Base-by-base conservation (phyloP, 2,329 filamentous ascomycete genomes). In the Neopestalotiopsis clavispora region DNA sequence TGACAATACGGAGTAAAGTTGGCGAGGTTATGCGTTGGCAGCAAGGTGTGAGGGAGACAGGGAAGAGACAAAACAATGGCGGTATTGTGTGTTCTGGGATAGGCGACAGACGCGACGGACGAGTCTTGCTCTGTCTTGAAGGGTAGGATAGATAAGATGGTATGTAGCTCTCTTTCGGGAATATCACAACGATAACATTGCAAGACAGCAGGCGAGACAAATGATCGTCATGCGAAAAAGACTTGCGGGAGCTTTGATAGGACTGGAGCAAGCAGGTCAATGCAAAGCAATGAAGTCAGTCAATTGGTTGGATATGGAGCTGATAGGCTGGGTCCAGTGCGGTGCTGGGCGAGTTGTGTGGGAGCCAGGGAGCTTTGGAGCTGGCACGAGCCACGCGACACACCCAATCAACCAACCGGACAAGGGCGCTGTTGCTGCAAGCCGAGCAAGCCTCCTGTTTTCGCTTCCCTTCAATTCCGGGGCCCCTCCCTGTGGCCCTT, bases 151-250 rank as follows among this genome's bases (percentile, higher is more conserved):
- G 23, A n/a, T 20, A 28, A 28, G 23, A 28, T 52, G 20, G 9
- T 17, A 52, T n/a, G 6, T 52, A 17, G 45, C 17, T 9, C 45
- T 52, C 45, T 38, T 38, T 38, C 34, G 34, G 34, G 34, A 38
- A 38, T 38, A 7, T 38, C 34, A 38, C 34, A 7, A 60, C 23
- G 57, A 14, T 12, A 17, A 60, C 28, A 60, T 28, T 30, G 57
- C 57, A 60, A 60, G 57, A 52, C 45, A 52, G n/a, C 57, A 60
- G 57, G 57, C 57, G 57, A 60, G 57, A 60, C 57, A 60, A 28
- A n/a, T 57, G 28, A 60, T 30, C 57, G 57, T 34, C 32, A 30
- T 60, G 20, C 14, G 23, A 20, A 14, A 30, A 28, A 60, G 57
- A 30, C 32, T 60, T 23, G 57, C 34, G 45, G 45, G 45, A 52